phyloP scores from a whole-genome alignment of 495 filamentous ascomycete species.

The Aspergillus panamensis region DNA sequence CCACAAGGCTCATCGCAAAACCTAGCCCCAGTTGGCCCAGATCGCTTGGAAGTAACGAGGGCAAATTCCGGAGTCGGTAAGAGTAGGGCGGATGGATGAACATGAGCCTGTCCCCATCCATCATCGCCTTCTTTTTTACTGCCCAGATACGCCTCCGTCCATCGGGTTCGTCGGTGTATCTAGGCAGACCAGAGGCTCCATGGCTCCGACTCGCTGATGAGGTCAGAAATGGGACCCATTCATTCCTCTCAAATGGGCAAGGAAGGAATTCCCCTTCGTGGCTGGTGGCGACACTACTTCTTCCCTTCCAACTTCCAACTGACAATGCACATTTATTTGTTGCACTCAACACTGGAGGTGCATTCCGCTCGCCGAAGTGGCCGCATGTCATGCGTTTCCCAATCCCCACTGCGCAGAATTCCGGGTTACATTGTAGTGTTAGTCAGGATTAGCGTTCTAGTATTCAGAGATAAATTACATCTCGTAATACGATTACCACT shows the following conservation, averaged over 20 bases:
- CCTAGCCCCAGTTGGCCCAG: too few relatives aligned
- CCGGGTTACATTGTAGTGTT: too few relatives aligned
- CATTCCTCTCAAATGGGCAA: not conserved
- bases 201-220: not conserved
- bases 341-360: constrained; percentile 8
- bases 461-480: too few relatives aligned
- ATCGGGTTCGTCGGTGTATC: not conserved
- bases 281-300: not conserved
- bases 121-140: not conserved
- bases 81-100: not conserved
- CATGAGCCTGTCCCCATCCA: not conserved
- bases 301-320: not conserved
- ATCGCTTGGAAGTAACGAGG: too few relatives aligned
- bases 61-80: not conserved
- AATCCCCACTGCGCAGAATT: not conserved
- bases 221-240: not conserved
- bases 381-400: constrained; percentile 19
- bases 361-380: constrained; percentile 12
- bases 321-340: not conserved
- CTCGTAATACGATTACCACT: too few relatives aligned
- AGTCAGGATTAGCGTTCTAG: too few relatives aligned
- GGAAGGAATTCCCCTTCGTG: not conserved
- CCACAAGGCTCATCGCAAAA: too few relatives aligned
- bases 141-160: not conserved
- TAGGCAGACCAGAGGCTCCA: not conserved